Conservation (phyloP, 257 asterid genomes). For the Buddleja alternifolia region DNA sequence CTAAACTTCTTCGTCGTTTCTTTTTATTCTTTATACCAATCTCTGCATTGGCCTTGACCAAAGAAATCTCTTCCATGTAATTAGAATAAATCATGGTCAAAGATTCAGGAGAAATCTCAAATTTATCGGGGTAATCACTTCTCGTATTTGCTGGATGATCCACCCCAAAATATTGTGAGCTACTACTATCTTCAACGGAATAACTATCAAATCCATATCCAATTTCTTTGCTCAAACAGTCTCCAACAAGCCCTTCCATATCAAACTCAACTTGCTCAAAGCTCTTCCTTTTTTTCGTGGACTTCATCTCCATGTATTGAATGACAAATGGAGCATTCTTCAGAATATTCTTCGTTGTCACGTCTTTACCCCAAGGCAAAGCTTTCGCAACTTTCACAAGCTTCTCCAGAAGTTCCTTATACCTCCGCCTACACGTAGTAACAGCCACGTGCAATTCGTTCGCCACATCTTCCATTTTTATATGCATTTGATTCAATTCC, state of each 20-base stretch:
- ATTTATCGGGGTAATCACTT: conserved; percentile 38
- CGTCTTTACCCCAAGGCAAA: conserved; percentile 91
- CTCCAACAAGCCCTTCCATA: conserved; percentile 54
- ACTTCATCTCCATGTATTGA: conserved; percentile 83
- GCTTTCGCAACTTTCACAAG: conserved; percentile 70
- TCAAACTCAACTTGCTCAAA: conserved; percentile 42
- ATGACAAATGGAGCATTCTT: conserved; percentile 73
- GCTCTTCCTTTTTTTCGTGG: conserved; percentile 42
- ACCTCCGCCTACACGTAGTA: conserved; percentile 64
- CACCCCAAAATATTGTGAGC: conserved; percentile 50
- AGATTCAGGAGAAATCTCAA: conserved; percentile 64
- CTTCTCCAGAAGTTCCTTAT: conserved; percentile 67
- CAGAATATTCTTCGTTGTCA: conserved; percentile 63
- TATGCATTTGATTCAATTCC: conserved; percentile 51
- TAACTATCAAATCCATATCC: conserved; percentile 31
- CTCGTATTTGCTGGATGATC: conserved; percentile 26
- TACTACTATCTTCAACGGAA: conserved; percentile 33
- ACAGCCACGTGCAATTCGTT: conserved; percentile 53
- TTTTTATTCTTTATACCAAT: conserved; percentile 27
- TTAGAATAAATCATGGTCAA: conserved; percentile 58
- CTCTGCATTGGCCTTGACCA: conserved; percentile 36
- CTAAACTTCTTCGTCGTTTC: conserved; percentile 34
- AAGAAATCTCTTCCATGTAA: conserved; percentile 50
- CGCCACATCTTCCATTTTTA: conserved; percentile 64
- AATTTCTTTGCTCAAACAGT: conserved; percentile 47